Evolutionary conservation across 345 rosid species (phyloP).

Genomic region (Pistacia integerrima): DNA sequence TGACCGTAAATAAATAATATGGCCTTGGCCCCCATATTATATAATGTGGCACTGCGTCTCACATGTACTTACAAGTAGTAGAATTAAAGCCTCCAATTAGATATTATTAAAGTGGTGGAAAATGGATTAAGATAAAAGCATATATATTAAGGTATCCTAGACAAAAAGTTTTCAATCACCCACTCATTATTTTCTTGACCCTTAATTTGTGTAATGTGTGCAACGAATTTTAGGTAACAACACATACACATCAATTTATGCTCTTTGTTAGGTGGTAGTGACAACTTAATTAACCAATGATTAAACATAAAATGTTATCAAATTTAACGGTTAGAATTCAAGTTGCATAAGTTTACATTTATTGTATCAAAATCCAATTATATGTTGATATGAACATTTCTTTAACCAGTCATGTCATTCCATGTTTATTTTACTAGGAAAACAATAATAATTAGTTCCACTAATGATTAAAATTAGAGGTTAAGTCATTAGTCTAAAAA

Average conservation of each 20-base stretch:
- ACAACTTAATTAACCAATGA: too few species aligned
- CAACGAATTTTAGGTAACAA: too few species aligned
- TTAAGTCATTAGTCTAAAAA: neutral
- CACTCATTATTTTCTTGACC: neutral
- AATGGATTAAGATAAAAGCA: neutral
- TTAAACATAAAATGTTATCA: too few species aligned
- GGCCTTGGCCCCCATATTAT: constrained; percentile 8
- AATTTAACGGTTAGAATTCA: too few species aligned
- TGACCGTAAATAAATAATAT: constrained; percentile 4
- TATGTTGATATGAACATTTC: too few species aligned
- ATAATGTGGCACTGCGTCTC: constrained; percentile 19
- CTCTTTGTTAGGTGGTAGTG: too few species aligned
- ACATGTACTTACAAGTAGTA: neutral
- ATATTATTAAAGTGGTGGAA: neutral
- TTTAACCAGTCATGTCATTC: too few species aligned
- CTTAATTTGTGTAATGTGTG: neutral
- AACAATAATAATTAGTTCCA: neutral
- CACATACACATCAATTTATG: too few species aligned
- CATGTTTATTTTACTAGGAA: too few species aligned
- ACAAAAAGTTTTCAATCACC: neutral
- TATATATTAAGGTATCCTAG: neutral
- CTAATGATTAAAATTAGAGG: neutral
- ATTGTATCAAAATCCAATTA: too few species aligned
- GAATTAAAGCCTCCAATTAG: constrained; percentile 14
- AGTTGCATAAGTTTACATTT: too few species aligned